These are phyloP conservation scores for Agaricus subrufescens DNA, from an alignment of 768 basidiomycete genomes.

Conservation along the genomic window DNA sequence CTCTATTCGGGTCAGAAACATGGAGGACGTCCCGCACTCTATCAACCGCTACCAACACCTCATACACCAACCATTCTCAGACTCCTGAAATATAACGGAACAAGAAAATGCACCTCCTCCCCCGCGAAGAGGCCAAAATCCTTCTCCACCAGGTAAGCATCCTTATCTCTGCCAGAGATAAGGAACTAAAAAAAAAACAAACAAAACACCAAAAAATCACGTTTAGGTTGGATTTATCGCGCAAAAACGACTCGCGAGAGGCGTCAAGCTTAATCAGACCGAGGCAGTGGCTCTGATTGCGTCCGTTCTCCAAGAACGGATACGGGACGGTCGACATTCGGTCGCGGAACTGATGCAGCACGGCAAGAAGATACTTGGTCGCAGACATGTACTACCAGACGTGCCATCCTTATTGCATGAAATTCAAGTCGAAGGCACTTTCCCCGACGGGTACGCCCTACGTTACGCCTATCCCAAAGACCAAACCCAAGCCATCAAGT, in stretches of 20 bases:
- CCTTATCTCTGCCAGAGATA: neutral
- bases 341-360: constrained; percentile 92
- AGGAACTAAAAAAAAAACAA: no score
- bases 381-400: constrained; percentile 82
- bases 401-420: constrained; percentile 76
- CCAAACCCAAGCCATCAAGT: neutral
- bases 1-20: no score
- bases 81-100: neutral
- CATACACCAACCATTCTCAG: no score
- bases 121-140: constrained; percentile 72
- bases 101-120: constrained; percentile 58
- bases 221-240: constrained; percentile 79
- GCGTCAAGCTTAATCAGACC: constrained; percentile 77
- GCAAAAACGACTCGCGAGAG: constrained; percentile 93
- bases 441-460: constrained; percentile 67
- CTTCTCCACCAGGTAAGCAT: constrained; percentile 59
- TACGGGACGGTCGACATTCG: constrained; percentile 83
- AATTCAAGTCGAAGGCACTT: constrained; percentile 93
- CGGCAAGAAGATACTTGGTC: constrained; percentile 84
- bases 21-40: no score
- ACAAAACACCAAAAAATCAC: neutral
- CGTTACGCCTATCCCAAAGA: neutral
- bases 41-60: no score
- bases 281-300: constrained; percentile 91
- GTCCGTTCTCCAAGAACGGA: constrained; percentile 88